Evolutionary conservation across 345 rosid species (phyloP).

Genomic region (rapeseed (Brassica napus)): Da-Ae NC_063450.1:46652501-46653000

Average conservation of each 20-base stretch:
- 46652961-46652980: constrained; percentile 9
- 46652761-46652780: constrained; percentile 43
- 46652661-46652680: constrained; percentile 47
- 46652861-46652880: constrained; percentile 4
- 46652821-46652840: not conserved
- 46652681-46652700: constrained; percentile 48
- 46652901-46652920: constrained; percentile 6
- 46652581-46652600: constrained; percentile 89
- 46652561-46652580: constrained; percentile 85
- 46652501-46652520: constrained; percentile 97
- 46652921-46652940: constrained; percentile 15
- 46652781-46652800: not conserved
- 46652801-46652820: constrained; percentile 22
- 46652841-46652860: not conserved
- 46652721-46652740: constrained; percentile 79
- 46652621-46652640: constrained; percentile 64
- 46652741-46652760: constrained; percentile 87
- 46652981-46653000: not conserved
- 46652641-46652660: constrained; percentile 65
- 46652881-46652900: not conserved
- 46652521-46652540: constrained; percentile 97
- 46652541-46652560: constrained; percentile 88
- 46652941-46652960: constrained; percentile 19
- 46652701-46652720: constrained; percentile 61
- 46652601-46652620: constrained; percentile 90